Evolutionary conservation across 73 alveolate genomes (phyloP), one percentile per base, ranked within the genome.

Genomic region (Paramecium sonneborni): DNA sequence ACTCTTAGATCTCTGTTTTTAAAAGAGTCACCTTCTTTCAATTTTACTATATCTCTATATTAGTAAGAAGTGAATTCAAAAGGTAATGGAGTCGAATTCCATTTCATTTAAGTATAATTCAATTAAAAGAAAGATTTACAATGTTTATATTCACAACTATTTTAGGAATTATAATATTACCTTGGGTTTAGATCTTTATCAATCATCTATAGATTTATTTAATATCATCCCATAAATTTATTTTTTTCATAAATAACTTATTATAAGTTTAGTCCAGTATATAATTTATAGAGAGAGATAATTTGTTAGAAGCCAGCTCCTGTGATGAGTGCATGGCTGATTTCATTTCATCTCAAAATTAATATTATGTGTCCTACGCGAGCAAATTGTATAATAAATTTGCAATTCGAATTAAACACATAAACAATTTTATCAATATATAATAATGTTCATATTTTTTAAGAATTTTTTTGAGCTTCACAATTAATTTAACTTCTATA

Each of bases 261-360:
- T 58, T 58, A 28, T 58, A 58, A 58, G 82, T 20, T n/a, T 7
- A 58, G 18, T 58, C 44, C 24, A 7, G 1, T 23, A 24, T 58
- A 58, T 2, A 58, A 58, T 58, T 18, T 20, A 20, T 11, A 23
- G 41, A 58, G 67, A 48, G 67, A 48, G 26, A 48, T 48, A 6
- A 15, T 58, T 28, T 23, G 8, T 58, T 7, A 23, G 82, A 58
- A 20, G 82, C 82, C 82, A 58, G 82, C 82, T 58, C 82, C n/a
- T 58, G 82, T 8, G 82, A 58, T 58, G 82, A 58, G 82, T 58
- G 82, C 82, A 58, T 58, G 82, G 82, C 82, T 58, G 82, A 18
- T 20, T 15, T 58, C 43, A 24, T 32, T 28, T 24, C 41, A 58
- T 58, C 82, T 58, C 44, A 58, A 24, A 28, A 23, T 48, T 20